Evolutionary conservation across 306 rosid species (phyloP).

Genomic region (Quercus mongolica): DNA sequence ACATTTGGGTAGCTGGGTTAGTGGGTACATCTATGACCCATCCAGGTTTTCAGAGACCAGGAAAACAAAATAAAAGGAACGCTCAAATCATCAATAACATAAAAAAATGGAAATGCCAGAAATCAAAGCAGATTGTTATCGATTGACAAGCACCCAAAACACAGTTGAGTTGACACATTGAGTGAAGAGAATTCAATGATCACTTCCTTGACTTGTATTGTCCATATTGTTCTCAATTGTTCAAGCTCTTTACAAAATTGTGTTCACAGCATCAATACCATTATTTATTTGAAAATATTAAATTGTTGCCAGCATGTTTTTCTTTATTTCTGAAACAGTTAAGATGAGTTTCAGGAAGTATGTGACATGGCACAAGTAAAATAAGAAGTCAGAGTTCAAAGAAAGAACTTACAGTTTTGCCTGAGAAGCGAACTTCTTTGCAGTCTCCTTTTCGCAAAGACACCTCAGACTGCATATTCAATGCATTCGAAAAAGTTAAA

Average conservation of each 20-base stretch:
- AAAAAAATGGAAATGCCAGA: not conserved
- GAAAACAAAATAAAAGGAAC: not conserved
- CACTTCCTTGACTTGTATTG: not conserved
- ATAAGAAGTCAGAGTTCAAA: constrained; percentile 5
- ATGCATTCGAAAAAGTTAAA: not conserved
- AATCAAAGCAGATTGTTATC: not conserved
- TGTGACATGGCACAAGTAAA: not conserved
- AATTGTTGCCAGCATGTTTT: not conserved
- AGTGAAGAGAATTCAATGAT: not conserved
- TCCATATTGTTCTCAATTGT: not conserved
- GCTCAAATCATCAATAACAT: not conserved
- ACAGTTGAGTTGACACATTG: not conserved
- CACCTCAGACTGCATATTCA: constrained; percentile 35
- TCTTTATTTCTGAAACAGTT: not conserved
- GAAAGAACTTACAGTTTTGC: constrained; percentile 49
- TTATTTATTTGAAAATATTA: not conserved
- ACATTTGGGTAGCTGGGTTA: not conserved
- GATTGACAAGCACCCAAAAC: not conserved
- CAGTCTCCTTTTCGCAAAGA: constrained; percentile 28
- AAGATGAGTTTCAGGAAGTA: constrained; percentile 4
- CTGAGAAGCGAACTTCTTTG: constrained; percentile 56
- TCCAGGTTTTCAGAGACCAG: not conserved
- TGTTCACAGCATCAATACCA: not conserved
- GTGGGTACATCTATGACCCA: not conserved
- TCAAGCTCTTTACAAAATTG: not conserved